These are phyloP conservation scores for Chionographis japonica DNA, from an alignment of 106 monocot genomes.

Conservation along the genomic window DNA sequence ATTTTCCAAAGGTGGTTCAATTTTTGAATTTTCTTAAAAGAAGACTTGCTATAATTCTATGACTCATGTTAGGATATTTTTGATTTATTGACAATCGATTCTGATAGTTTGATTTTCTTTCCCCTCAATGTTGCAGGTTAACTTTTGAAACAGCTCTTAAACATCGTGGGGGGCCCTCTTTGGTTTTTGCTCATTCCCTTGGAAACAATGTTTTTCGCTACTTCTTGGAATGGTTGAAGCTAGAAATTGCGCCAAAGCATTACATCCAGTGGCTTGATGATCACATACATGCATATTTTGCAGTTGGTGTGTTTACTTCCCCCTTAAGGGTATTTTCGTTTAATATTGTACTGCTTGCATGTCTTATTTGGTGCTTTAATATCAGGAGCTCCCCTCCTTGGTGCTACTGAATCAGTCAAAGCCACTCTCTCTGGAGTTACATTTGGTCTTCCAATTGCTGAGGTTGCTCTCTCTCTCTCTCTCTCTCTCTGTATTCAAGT, in stretches of 20 bases:
- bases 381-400: conserved; percentile 91
- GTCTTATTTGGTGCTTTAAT: conserved; percentile 5
- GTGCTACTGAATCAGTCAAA: conserved; percentile 74
- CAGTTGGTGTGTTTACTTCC: conserved; percentile 60
- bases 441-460: conserved; percentile 95
- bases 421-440: conserved; percentile 74
- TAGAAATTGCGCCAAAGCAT: conserved; percentile 94
- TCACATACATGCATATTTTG: conserved; percentile 98
- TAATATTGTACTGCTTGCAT: neutral
- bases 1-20: no score
- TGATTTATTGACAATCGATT: no score
- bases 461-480: conserved; percentile 51
- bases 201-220: conserved; percentile 99
- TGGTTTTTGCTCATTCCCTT: conserved; percentile 97
- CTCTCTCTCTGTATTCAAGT: conserved; percentile 4
- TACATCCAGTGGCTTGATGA: conserved; percentile 96
- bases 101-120: neutral
- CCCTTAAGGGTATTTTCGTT: neutral
- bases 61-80: no score
- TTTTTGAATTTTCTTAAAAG: no score
- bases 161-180: conserved; percentile 86
- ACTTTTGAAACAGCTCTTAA: conserved; percentile 89
- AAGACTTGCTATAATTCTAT: no score
- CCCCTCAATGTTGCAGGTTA: conserved; percentile 46
- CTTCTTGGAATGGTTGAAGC: conserved; percentile 96